Evolutionary conservation across 176 grass and related monocot species (phyloP).

Genomic region (Ensete glaucum): DNA sequence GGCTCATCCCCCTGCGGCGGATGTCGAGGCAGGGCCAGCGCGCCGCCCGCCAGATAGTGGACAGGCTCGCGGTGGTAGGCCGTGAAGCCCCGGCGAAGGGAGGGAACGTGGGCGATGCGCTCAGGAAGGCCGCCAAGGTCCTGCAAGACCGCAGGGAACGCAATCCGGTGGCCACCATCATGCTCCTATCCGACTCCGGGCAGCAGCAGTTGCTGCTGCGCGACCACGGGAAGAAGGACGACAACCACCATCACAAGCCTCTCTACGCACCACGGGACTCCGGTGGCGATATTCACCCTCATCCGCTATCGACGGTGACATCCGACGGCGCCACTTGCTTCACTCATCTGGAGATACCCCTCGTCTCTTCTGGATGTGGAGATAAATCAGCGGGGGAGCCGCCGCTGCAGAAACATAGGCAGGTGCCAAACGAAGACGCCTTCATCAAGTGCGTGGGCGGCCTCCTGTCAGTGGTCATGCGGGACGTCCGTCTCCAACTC

Average conservation of each 20-base stretch:
- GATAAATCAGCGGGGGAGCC: not conserved
- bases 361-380: constrained; percentile 7
- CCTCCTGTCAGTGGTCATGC: constrained; percentile 83
- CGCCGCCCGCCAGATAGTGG: constrained; percentile 65
- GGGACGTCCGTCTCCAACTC: constrained; percentile 67
- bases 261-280: not conserved
- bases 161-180: constrained; percentile 83
- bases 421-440: constrained; percentile 35
- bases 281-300: not conserved
- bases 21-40: constrained; percentile 86
- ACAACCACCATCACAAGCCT: not conserved
- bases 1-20: constrained; percentile 57
- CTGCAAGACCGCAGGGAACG: constrained; percentile 77
- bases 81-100: constrained; percentile 23
- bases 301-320: not conserved
- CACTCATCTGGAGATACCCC: constrained; percentile 79
- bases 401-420: constrained; percentile 10
- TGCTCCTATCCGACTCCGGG: constrained; percentile 74
- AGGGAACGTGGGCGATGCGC: constrained; percentile 53
- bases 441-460: constrained; percentile 67
- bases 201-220: constrained; percentile 29
- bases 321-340: constrained; percentile 39
- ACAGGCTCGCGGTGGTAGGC: constrained; percentile 56
- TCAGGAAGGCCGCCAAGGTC: constrained; percentile 87
- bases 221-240: not conserved